These are phyloP conservation scores for Plasmodium cynomolgi DNA, from an alignment of 169 alveolate genomes.

Conservation along the genomic window DNA sequence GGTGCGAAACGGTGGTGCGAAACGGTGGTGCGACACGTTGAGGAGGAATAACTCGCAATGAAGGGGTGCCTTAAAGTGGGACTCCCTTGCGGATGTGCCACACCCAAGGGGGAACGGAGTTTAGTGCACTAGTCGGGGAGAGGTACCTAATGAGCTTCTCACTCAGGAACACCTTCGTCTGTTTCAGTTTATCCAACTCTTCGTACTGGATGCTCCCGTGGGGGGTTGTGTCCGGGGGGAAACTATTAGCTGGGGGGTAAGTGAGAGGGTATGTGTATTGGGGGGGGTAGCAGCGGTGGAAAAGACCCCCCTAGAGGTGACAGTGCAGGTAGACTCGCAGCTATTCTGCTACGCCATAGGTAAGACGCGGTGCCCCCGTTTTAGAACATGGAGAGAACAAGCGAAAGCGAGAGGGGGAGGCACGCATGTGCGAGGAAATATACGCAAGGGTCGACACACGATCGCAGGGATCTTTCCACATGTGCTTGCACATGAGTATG, in stretches of 20 bases:
- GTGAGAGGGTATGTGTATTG: background rate
- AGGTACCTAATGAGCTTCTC: conserved; percentile 3
- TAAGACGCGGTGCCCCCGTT: background rate
- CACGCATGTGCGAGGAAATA: background rate
- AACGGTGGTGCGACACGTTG: background rate
- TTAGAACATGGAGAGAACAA: background rate
- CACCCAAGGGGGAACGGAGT: no score
- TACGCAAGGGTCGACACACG: background rate
- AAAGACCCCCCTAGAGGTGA: background rate
- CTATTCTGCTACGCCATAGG: background rate
- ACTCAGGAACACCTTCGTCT: background rate
- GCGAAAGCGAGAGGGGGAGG: background rate
- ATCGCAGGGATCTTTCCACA: background rate
- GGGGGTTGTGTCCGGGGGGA: background rate
- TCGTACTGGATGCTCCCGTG: background rate
- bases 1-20: background rate
- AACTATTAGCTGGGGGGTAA: background rate
- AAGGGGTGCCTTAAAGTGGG: background rate
- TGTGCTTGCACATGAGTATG: background rate
- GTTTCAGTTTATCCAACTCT: background rate
- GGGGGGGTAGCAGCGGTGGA: background rate
- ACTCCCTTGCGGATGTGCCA: no score
- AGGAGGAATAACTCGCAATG: background rate
- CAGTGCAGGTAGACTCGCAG: background rate
- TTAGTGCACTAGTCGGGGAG: background rate